Conservation (phyloP, 306 rosid species). For the Prunus davidiana region DNA sequence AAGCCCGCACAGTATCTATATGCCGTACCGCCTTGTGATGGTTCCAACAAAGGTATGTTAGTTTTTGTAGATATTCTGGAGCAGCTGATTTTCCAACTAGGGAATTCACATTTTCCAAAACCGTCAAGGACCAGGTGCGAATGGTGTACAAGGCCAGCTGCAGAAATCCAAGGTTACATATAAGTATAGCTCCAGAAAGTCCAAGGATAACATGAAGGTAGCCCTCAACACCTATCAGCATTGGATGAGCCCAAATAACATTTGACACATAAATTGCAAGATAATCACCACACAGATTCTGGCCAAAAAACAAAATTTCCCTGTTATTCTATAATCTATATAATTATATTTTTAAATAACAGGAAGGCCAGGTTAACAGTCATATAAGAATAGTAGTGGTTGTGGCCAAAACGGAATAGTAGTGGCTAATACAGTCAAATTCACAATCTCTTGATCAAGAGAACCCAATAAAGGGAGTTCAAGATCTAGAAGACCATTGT, state of each 20-base stretch:
- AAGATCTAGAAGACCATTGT: not conserved
- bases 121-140: conserved; percentile 94
- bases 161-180: conserved; percentile 19
- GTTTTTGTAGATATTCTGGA: conserved; percentile 88
- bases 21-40: conserved; percentile 82
- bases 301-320: not conserved
- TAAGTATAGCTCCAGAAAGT: not conserved
- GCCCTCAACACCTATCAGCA: not conserved
- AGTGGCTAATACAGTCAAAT: not conserved
- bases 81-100: conserved; percentile 90
- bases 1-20: conserved; percentile 88
- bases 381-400: not conserved
- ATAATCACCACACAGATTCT: not conserved
- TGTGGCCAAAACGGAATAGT: not conserved
- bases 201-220: not conserved
- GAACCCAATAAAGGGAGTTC: not conserved
- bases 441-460: not conserved
- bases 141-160: conserved; percentile 94
- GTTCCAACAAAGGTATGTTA: conserved; percentile 96
- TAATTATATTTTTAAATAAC: not conserved
- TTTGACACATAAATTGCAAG: not conserved
- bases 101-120: conserved; percentile 88
- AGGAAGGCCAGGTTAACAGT: not conserved
- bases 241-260: not conserved
- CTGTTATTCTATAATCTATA: not conserved